These are phyloP conservation scores for Yarrowia sp. DNA, from an alignment of 805 yeast genomes.

Conservation along the genomic window DNA sequence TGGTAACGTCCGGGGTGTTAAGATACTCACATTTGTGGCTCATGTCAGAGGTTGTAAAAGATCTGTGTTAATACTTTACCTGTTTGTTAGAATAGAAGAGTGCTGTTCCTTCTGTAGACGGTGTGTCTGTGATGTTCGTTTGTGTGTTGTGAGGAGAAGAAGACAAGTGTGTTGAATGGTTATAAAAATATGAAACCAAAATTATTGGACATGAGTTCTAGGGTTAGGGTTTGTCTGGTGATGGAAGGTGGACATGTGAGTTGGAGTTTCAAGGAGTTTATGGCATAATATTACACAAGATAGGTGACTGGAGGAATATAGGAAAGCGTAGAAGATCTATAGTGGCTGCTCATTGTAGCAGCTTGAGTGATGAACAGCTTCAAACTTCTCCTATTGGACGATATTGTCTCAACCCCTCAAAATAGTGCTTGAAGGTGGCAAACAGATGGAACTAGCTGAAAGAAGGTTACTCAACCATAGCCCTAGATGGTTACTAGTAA, in stretches of 20 bases:
- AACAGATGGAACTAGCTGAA: no score
- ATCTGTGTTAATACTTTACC: constrained; percentile 38
- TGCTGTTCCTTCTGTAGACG: neutral
- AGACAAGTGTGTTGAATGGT: neutral
- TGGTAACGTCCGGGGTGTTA: neutral
- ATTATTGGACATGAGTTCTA: neutral
- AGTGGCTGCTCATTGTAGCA: no score
- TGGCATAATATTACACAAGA: neutral
- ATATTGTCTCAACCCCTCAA: no score
- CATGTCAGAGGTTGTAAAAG: neutral
- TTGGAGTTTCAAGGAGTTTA: neutral
- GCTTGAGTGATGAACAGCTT: no score
- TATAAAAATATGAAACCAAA: neutral
- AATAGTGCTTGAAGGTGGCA: no score
- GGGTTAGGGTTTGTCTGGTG: constrained; percentile 19
- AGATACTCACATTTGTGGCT: constrained; percentile 28
- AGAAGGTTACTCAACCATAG: no score
- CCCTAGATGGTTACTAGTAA: no score
- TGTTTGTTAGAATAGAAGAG: neutral
- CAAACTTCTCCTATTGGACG: no score
- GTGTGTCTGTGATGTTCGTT: neutral
- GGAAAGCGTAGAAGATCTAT: no score
- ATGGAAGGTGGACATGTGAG: neutral
- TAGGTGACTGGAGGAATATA: no score
- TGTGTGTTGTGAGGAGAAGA: constrained; percentile 10